Percentiles rank a stretch among this genome's conserved stretches.
phyloP scores from a whole-genome alignment of 192 early-diverging fungal genomes.

The Blastocladiella britannica region DNA sequence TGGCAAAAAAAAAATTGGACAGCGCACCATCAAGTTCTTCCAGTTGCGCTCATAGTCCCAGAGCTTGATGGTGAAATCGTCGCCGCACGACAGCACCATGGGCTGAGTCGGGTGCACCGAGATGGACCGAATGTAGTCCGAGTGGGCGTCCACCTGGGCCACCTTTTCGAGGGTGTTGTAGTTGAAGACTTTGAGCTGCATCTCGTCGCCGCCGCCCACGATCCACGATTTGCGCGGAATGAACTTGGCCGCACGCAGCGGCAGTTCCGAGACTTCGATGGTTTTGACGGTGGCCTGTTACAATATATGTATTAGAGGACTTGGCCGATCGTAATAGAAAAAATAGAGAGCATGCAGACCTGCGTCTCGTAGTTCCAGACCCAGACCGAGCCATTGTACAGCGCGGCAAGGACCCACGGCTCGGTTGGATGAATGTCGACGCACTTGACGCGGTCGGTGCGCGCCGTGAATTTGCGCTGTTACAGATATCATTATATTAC shows the following conservation, averaged over 20 bases:
- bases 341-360: constrained; percentile 17
- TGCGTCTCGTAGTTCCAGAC: constrained; percentile 99
- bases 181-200: constrained; percentile 94
- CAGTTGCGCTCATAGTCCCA: constrained; percentile 99
- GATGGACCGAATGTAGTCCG: constrained; percentile 88
- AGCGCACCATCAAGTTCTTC: constrained; percentile 46
- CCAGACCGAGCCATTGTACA: constrained; percentile 86
- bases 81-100: constrained; percentile 76
- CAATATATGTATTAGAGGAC: neutral
- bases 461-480: constrained; percentile 42
- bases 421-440: constrained; percentile 97
- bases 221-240: constrained; percentile 95
- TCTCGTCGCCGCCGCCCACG: constrained; percentile 88
- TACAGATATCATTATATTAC: neutral
- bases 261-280: constrained; percentile 86
- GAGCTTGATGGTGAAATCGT: constrained; percentile 91
- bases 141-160: constrained; percentile 82
- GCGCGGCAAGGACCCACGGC: constrained; percentile 88
- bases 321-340: neutral
- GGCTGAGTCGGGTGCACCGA: constrained; percentile 95
- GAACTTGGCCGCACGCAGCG: constrained; percentile 94
- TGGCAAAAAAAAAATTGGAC: neutral
- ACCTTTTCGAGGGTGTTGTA: constrained; percentile 99
- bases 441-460: constrained; percentile 83
- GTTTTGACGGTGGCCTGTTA: constrained; percentile 75